Conservation (phyloP, 148 eudicot species). For the Persicaria tinctoria region DNA sequence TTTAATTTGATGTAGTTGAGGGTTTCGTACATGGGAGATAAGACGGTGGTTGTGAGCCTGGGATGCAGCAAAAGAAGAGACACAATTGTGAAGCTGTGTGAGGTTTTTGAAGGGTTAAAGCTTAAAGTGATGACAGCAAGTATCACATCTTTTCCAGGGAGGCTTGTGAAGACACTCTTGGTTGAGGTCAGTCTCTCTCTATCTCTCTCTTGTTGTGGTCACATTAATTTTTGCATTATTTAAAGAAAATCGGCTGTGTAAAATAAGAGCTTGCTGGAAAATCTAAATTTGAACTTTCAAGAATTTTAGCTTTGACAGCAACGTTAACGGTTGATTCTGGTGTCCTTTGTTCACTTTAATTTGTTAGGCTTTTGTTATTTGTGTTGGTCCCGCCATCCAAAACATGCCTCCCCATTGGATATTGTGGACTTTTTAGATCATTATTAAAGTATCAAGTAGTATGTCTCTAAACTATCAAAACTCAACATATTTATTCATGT, state of each 20-base stretch:
- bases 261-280: background rate
- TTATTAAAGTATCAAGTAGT: too few species aligned
- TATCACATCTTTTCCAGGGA: conserved; percentile 60
- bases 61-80: conserved; percentile 55
- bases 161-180: conserved; percentile 57
- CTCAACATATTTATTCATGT: too few species aligned
- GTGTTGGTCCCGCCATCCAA: background rate
- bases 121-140: conserved; percentile 58
- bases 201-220: background rate
- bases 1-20: conserved; percentile 34
- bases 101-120: conserved; percentile 67
- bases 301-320: background rate
- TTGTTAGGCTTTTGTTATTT: background rate
- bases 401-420: background rate
- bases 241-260: background rate
- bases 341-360: background rate
- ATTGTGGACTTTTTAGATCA: background rate
- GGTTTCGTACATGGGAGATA: conserved; percentile 66
- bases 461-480: too few species aligned
- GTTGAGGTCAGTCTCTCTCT: conserved; percentile 40
- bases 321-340: background rate
- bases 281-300: background rate
- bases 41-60: conserved; percentile 55
- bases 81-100: conserved; percentile 61
- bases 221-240: background rate